Evolutionary conservation across 371 early-diverging fungal genomes (phyloP), one percentile per base, ranked within the genome.

Genomic region (Haplosporangium sp.): DNA sequence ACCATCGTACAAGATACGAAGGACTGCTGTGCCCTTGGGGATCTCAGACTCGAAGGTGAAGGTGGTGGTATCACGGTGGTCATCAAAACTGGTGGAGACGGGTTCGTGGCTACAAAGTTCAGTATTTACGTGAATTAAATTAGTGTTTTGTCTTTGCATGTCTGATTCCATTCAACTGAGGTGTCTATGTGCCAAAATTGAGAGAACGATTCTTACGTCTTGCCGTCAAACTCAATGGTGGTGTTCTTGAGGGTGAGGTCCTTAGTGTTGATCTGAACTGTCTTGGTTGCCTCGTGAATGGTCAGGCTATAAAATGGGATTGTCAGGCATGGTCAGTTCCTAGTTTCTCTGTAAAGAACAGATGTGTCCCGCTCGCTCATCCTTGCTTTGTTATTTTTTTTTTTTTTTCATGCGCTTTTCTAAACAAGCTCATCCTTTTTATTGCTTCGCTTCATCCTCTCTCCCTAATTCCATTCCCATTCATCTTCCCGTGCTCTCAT

Each of bases 1-100:
- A 38, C 94, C 95, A 37, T 82, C 83, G 81, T 90, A 96, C 54
- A 83, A 73, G 41, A 94, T 80, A 29, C 74, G 65, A 6, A 96
- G 71, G 41, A 73, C 53, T 6, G 83, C 90, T 23, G 89, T 47
- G 18, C 83, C 88, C 20, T 82, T 85, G 42, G 84, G 73, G 23
- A 94, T 64, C 45, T 59, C 77, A 9, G 81, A 42, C 6, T 79
- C 83, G 72, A 95, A 92, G 20, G 64, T 73, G 46, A 94, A 81
- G 13, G 89, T 83, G 6, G 87, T 89, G 23, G 86, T 89, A 64
- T 94, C 86, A n/a, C 72, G 57, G 21, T 84, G 80, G 3, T 82
- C 72, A 73, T 95, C 87, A 48, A 83, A 85, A 9, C 82, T 83
- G 51, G 93, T 87, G 9, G 69, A 70, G 62, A 68, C 61, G 9